Evolutionary conservation across 164 flowering plant species (phyloP).

Genomic region (Umbellularia californica): DNA sequence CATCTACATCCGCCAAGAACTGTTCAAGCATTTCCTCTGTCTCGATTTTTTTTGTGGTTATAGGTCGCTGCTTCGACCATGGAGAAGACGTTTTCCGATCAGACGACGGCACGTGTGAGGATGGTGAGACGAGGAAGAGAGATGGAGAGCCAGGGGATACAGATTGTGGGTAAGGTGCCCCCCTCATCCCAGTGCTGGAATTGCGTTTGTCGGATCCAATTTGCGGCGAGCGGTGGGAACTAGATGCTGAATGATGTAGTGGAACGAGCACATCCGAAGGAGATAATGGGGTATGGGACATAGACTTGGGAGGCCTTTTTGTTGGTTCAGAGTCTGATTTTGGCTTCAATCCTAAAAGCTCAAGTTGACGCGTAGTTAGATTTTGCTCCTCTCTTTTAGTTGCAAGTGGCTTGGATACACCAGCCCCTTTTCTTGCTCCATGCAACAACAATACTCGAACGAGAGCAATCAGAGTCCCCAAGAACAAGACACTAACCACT

Average conservation of each 20-base stretch:
- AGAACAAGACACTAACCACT: slow-evolving; percentile 38
- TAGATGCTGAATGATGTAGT: slow-evolving; percentile 51
- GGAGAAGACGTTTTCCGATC: slow-evolving; percentile 57
- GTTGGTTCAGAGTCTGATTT: slow-evolving; percentile 37
- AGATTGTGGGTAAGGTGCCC: slow-evolving; percentile 34
- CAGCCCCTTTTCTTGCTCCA: slow-evolving; percentile 28
- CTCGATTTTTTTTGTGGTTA: slow-evolving; percentile 42
- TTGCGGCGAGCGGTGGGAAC: slow-evolving; percentile 37
- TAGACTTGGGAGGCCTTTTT: slow-evolving; percentile 70
- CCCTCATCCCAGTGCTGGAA: slow-evolving; percentile 35
- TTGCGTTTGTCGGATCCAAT: slow-evolving; percentile 35
- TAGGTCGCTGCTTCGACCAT: slow-evolving; percentile 66
- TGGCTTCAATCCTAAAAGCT: slow-evolving; percentile 61
- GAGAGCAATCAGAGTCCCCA: slow-evolving; percentile 57
- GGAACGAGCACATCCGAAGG: slow-evolving; percentile 66
- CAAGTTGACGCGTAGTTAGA: slow-evolving; percentile 64
- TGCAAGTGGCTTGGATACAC: slow-evolving; percentile 18
- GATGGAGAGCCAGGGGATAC: slow-evolving; percentile 58
- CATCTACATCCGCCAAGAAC: slow-evolving; percentile 74
- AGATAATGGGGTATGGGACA: slow-evolving; percentile 28
- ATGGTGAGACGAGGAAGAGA: slow-evolving; percentile 38
- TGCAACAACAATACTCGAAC: slow-evolving; percentile 45
- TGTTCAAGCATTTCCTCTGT: slow-evolving; percentile 74
- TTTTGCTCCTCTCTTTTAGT: slow-evolving; percentile 35
- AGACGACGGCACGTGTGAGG: slow-evolving; percentile 38